A percentile compares a stretch with the other conserved stretches of the same genome.
phyloP scores from a whole-genome alignment of 352 stramenopile species.

The Pythium chondricola region DNA sequence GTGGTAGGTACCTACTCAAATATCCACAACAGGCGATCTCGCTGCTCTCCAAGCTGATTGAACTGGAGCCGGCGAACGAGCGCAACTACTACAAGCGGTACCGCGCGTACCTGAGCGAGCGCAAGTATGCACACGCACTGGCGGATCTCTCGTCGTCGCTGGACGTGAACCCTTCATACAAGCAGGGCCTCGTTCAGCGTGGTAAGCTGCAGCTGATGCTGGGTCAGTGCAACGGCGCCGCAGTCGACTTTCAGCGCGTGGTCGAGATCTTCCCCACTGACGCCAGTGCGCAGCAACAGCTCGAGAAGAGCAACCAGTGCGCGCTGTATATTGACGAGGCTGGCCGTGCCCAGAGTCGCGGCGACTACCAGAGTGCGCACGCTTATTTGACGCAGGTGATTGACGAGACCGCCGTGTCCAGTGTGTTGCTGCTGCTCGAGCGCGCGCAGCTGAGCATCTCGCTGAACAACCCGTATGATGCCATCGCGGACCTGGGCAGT shows the following conservation, averaged over 20 bases:
- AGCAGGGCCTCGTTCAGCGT: conserved; percentile 66
- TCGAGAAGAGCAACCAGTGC: conserved; percentile 62
- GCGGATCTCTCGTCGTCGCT: conserved; percentile 65
- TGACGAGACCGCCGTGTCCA: conserved; percentile 65
- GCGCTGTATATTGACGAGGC: conserved; percentile 58
- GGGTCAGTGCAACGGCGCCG: conserved; percentile 54
- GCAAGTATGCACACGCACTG: conserved; percentile 71
- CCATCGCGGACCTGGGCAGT: conserved; percentile 61
- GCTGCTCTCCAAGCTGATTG: conserved; percentile 74
- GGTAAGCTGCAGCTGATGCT: conserved; percentile 79
- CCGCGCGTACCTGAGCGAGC: conserved; percentile 71
- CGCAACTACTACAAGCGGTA: conserved; percentile 85
- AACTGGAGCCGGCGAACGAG: conserved; percentile 71
- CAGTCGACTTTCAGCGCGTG: conserved; percentile 47
- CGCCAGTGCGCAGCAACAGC: conserved; percentile 31
- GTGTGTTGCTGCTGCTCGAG: conserved; percentile 55
- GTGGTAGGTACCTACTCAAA: no score
- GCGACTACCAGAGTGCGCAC: conserved; percentile 60
- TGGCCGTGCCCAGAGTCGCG: conserved; percentile 52
- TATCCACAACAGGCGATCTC: conserved; percentile 60
- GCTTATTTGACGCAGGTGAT: conserved; percentile 62
- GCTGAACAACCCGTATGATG: conserved; percentile 63
- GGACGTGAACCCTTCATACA: conserved; percentile 72
- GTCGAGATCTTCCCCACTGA: conserved; percentile 70
- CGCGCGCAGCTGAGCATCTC: conserved; percentile 69